phyloP scores from a whole-genome alignment of 2,329 filamentous ascomycete genomes.

The Helminthosporium solani region DNA sequence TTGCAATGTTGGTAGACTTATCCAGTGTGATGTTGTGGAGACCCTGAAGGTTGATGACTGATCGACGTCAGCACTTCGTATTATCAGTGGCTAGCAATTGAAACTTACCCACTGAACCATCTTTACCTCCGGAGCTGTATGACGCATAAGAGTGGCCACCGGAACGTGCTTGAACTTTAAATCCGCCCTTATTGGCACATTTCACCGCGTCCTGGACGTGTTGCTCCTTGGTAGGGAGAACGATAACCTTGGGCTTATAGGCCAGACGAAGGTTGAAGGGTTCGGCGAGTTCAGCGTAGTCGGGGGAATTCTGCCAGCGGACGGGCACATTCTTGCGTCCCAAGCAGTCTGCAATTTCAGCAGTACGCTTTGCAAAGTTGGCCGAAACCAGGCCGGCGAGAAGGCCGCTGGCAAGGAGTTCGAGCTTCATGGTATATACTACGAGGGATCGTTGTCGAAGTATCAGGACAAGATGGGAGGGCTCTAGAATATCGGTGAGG shows the following conservation, averaged over 20 bases:
- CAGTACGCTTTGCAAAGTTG: background rate
- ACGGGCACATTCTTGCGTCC: conserved; percentile 37
- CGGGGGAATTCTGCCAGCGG: conserved; percentile 26
- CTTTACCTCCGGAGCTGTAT: conserved; percentile 51
- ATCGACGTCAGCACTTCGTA: background rate
- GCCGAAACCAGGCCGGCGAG: conserved; percentile 7
- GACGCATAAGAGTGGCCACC: conserved; percentile 65
- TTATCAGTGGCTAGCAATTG: background rate
- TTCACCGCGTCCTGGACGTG: conserved; percentile 60
- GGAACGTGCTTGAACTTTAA: conserved; percentile 62
- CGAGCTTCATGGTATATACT: background rate
- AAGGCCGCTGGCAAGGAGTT: conserved; percentile 1
- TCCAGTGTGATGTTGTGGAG: conserved; percentile 50
- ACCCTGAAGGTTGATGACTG: conserved; percentile 49
- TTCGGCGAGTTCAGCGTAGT: conserved; percentile 30
- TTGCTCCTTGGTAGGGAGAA: conserved; percentile 54
- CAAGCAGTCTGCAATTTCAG: conserved; percentile 24
- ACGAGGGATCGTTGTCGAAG: background rate
- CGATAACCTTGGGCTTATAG: conserved; percentile 56
- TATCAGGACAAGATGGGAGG: background rate
- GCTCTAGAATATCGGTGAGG: background rate
- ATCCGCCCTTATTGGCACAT: conserved; percentile 53
- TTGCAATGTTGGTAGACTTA: conserved; percentile 43
- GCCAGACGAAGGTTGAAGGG: conserved; percentile 41
- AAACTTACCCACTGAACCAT: conserved; percentile 45